Evolutionary conservation across 202 grass and related monocot species (phyloP).

Genomic region (Zoysia matrella): DNA sequence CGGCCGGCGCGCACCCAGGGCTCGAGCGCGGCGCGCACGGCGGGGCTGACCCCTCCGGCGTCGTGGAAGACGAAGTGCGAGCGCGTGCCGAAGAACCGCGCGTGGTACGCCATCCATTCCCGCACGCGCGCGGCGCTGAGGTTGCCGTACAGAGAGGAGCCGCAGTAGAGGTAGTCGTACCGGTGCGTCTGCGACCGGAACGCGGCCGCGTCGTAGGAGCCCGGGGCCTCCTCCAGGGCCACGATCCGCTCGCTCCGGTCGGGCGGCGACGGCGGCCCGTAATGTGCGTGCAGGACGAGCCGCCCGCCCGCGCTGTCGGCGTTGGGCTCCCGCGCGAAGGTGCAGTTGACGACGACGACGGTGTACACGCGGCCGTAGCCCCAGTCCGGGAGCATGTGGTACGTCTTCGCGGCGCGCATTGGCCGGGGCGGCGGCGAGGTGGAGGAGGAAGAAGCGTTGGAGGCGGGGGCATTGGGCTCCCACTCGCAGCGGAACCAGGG

Average conservation of each 20-base stretch:
- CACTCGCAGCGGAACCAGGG: constrained; percentile 88
- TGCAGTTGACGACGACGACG: constrained; percentile 79
- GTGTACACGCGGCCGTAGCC: constrained; percentile 71
- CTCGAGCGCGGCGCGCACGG: constrained; percentile 65
- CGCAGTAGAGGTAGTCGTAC: constrained; percentile 95
- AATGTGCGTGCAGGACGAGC: constrained; percentile 76
- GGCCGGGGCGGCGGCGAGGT: not conserved
- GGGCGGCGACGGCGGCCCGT: constrained; percentile 48
- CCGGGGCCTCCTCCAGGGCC: constrained; percentile 70
- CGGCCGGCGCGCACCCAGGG: constrained; percentile 82
- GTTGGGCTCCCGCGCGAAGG: constrained; percentile 72
- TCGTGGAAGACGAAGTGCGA: constrained; percentile 98
- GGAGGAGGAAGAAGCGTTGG: constrained; percentile 5
- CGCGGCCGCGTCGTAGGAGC: constrained; percentile 60
- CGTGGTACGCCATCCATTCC: constrained; percentile 98
- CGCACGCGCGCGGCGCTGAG: constrained; percentile 72
- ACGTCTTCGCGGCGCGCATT: constrained; percentile 63
- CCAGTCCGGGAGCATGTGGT: constrained; percentile 98
- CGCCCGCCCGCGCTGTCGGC: constrained; percentile 68
- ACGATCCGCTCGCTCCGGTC: constrained; percentile 65
- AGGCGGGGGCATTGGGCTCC: constrained; percentile 37
- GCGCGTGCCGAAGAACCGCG: constrained; percentile 73
- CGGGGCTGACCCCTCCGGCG: constrained; percentile 67
- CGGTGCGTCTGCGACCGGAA: constrained; percentile 53
- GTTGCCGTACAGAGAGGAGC: constrained; percentile 79